Base-by-base conservation (phyloP, 805 yeast genomes). In the Kurtzmaniella fragi region DNA sequence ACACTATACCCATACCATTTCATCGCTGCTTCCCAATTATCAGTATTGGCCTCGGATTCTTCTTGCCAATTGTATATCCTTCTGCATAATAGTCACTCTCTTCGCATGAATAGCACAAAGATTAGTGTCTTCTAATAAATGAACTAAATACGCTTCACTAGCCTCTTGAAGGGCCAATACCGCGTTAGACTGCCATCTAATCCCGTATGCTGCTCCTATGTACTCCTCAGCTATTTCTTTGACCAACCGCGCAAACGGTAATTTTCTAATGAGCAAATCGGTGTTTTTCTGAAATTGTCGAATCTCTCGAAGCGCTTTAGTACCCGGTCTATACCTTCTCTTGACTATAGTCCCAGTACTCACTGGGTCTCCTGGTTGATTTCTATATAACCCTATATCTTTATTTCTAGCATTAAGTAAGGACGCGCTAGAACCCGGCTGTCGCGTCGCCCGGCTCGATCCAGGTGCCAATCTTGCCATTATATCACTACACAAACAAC, bases 51-150 rank as follows among this genome's bases (percentile, higher is more conserved):
- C 90, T 49, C 90, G 71, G 31, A 84, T 77, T 58, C 91, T 69
- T 63, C 93, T 72, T 3, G 93, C 93, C 47, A 84, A 63, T 53
- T 84, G 90, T 44, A 84, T 79, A 55, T 84, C 95, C 57, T 81
- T 83, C 52, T 82, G 84, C 91, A 84, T 84, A 27, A 84, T 82
- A 0, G 95, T 84, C n/a, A 84, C 88, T 49, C 95, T 63, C 52
- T 80, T 83, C 1, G 89, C 90, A 59, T 84, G 93, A 29, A 84
- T 62, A 11, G 93, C 93, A 57, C 87, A 69, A 29, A 84, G 55
- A 49, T 84, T 84, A 3, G 90, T 84, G 54, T 84, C 93, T 52
- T 84, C 93, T 37, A 84, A 64, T 29, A 84, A 61, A 39, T 84
- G 84, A 10, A 84, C 81, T 43, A 84, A 57, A 45, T 78, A 84